Conservation (phyloP, 257 asterid species). For the Nicotiana benthamiana region DNA sequence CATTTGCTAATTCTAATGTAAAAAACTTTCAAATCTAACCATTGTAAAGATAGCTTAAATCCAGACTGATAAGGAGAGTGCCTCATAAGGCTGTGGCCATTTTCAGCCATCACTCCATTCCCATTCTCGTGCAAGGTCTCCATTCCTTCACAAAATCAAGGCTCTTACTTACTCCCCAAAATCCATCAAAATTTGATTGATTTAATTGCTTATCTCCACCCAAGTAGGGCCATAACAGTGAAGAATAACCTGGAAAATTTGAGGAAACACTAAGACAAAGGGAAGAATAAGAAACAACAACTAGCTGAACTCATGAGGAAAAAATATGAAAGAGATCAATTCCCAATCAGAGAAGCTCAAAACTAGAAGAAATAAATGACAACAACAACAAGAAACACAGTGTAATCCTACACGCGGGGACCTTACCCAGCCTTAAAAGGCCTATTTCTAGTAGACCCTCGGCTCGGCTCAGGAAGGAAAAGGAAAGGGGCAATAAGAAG, state of each 20-base stretch:
- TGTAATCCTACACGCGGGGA: too few species aligned
- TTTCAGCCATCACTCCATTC: slow-evolving; percentile 25
- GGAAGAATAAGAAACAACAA: neutral
- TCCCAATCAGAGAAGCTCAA: neutral
- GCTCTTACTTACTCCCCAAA: slow-evolving; percentile 18
- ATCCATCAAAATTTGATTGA: slow-evolving; percentile 25
- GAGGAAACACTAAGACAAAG: slow-evolving; percentile 8
- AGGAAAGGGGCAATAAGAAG: too few species aligned
- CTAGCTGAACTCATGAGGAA: neutral
- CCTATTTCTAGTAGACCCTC: too few species aligned
- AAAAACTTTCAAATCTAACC: slow-evolving; percentile 70
- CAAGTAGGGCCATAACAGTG: slow-evolving; percentile 2
- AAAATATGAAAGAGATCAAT: neutral
- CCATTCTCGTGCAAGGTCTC: slow-evolving; percentile 20
- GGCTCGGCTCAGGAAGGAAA: too few species aligned
- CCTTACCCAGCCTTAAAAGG: too few species aligned
- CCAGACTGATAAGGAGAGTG: slow-evolving; percentile 22
- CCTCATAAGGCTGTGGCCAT: slow-evolving; percentile 24
- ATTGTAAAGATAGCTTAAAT: slow-evolving; percentile 30
- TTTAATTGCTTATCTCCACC: neutral
- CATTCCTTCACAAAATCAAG: slow-evolving; percentile 28
- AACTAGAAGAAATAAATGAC: neutral
- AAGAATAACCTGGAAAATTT: slow-evolving; percentile 23
- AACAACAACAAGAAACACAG: too few species aligned
- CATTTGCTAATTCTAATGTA: slow-evolving; percentile 60